Conservation (phyloP, 495 filamentous ascomycete genomes). For the Polyplosphaeria fusca region DNA sequence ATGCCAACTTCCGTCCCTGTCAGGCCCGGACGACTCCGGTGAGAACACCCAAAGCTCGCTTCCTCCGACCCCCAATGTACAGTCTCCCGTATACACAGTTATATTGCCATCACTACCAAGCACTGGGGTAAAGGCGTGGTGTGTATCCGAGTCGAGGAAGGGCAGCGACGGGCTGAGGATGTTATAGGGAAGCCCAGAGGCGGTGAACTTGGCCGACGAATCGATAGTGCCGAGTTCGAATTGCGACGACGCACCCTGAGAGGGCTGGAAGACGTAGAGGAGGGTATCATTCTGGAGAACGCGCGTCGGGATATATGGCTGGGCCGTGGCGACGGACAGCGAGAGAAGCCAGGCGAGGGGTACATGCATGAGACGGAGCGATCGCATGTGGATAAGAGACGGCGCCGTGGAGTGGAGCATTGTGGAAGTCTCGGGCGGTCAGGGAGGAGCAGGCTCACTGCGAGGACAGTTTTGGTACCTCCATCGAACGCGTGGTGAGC, state of each 20-base stretch:
- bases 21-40: slow-evolving; percentile 40
- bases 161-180: slow-evolving; percentile 63
- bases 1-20: slow-evolving; percentile 58
- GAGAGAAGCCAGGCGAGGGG: slow-evolving; percentile 23
- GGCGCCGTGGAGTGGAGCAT: slow-evolving; percentile 5
- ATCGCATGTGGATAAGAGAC: slow-evolving; percentile 5
- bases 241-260: slow-evolving; percentile 41
- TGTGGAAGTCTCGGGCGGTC: background rate
- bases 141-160: slow-evolving; percentile 52
- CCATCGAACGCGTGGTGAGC: slow-evolving; percentile 16
- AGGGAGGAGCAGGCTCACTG: slow-evolving; percentile 13
- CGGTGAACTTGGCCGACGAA: slow-evolving; percentile 54
- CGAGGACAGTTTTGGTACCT: slow-evolving; percentile 7
- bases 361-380: slow-evolving; percentile 1
- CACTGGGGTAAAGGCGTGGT: slow-evolving; percentile 57
- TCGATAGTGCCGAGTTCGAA: slow-evolving; percentile 62
- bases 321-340: slow-evolving; percentile 14
- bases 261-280: slow-evolving; percentile 60
- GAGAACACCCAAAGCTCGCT: slow-evolving; percentile 56
- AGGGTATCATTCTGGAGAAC: slow-evolving; percentile 53
- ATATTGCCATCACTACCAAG: slow-evolving; percentile 65
- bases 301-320: slow-evolving; percentile 71
- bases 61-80: slow-evolving; percentile 47
- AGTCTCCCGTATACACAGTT: slow-evolving; percentile 67
- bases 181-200: slow-evolving; percentile 50